Conservation (phyloP, 2,329 filamentous ascomycete genomes). For the Fusarium redolens region DNA sequence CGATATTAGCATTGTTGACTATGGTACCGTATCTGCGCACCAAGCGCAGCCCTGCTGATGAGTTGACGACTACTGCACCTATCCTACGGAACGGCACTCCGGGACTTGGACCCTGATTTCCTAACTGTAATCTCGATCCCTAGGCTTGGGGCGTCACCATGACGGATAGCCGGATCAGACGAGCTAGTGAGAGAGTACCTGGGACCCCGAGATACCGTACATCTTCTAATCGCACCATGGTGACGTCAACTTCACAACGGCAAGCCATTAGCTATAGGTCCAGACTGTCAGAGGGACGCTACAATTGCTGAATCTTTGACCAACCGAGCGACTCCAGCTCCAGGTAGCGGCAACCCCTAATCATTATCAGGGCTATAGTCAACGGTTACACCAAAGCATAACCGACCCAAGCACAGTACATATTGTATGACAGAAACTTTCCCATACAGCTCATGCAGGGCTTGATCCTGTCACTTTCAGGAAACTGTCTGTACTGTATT, state of each 20-base stretch:
- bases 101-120: slow-evolving; percentile 47
- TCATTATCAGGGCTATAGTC: background rate
- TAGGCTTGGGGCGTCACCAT: slow-evolving; percentile 38
- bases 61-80: slow-evolving; percentile 21
- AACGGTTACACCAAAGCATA: slow-evolving; percentile 14
- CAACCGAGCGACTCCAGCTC: slow-evolving; percentile 1
- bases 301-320: slow-evolving; percentile 5
- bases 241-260: slow-evolving; percentile 43
- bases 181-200: slow-evolving; percentile 21
- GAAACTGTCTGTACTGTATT: slow-evolving; percentile 4
- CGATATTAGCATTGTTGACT: background rate
- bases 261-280: slow-evolving; percentile 23
- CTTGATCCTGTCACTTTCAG: slow-evolving; percentile 21
- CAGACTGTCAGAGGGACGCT: slow-evolving; percentile 15
- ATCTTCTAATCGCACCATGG: slow-evolving; percentile 39
- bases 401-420: slow-evolving; percentile 1
- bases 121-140: slow-evolving; percentile 48
- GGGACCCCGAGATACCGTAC: slow-evolving; percentile 36
- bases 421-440: slow-evolving; percentile 16
- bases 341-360: slow-evolving; percentile 16
- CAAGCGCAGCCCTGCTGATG: slow-evolving; percentile 5
- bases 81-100: slow-evolving; percentile 31
- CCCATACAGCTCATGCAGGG: slow-evolving; percentile 34
- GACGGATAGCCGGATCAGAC: slow-evolving; percentile 38
- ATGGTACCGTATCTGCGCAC: background rate